These are phyloP conservation scores for Trichoderma cornu-damae DNA, from an alignment of 2,329 filamentous ascomycete genomes.

Conservation along the genomic window DNA sequence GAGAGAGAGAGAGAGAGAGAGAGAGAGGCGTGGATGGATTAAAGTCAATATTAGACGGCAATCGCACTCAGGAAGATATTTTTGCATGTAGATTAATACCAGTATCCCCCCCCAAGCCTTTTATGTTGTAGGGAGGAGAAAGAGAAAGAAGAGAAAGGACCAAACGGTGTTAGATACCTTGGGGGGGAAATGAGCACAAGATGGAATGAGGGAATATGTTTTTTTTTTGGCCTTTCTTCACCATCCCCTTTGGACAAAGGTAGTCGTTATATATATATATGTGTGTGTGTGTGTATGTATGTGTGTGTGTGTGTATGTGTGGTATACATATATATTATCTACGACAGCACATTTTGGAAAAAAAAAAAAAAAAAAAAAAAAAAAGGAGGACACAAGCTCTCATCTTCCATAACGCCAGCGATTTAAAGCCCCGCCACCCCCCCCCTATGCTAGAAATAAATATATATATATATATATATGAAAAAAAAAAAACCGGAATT, in stretches of 20 bases:
- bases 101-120: conserved; percentile 1
- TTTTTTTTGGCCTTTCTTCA: conserved; percentile 22
- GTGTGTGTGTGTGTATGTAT: no score
- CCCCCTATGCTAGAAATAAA: conserved; percentile 37
- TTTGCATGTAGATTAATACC: conserved; percentile 15
- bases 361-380: conserved; percentile 27
- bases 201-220: conserved; percentile 24
- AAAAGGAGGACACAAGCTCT: not conserved
- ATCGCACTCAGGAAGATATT: not conserved
- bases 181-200: conserved; percentile 26
- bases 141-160: conserved; percentile 4
- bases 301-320: no score
- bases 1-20: not conserved
- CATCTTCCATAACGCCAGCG: conserved; percentile 4
- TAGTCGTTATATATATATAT: conserved; percentile 8
- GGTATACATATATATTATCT: conserved; percentile 21
- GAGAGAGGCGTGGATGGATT: not conserved
- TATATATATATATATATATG: no score
- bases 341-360: conserved; percentile 28
- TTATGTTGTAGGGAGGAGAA: not conserved
- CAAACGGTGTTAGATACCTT: conserved; percentile 30
- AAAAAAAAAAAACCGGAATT: conserved; percentile 22
- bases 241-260: not conserved
- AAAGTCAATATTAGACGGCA: not conserved
- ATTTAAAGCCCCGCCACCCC: not conserved